phyloP scores from a whole-genome alignment of 306 rosid genomes.

The Hippophae tibetana region DNA sequence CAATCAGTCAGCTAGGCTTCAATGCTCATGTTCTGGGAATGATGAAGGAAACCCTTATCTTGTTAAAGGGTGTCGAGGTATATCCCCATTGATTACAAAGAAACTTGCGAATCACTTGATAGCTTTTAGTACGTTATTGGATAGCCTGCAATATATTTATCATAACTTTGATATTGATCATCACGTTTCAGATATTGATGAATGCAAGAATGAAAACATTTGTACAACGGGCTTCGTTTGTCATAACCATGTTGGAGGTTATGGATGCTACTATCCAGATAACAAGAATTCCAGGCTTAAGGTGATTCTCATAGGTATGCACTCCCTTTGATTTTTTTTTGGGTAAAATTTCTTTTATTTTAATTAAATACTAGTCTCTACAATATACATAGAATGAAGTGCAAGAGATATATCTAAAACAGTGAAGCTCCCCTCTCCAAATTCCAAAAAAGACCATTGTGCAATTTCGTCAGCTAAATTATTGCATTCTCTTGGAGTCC shows the following conservation, averaged over 20 bases:
- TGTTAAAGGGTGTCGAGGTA: conserved; percentile 1
- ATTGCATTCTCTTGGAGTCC: too few relatives aligned
- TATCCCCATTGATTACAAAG: not conserved
- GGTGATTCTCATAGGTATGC: not conserved
- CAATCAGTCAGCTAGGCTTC: not conserved
- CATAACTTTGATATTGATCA: not conserved
- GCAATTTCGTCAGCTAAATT: too few relatives aligned
- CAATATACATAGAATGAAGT: too few relatives aligned
- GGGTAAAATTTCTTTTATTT: too few relatives aligned
- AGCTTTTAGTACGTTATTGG: not conserved
- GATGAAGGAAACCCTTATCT: conserved; percentile 4
- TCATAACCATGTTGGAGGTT: not conserved
- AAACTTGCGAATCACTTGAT: not conserved
- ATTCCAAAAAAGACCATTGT: too few relatives aligned
- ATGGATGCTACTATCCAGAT: not conserved
- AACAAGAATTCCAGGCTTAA: not conserved
- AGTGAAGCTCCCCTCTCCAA: too few relatives aligned
- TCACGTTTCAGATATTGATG: not conserved
- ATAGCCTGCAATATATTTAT: too few relatives aligned
- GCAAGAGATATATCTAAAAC: too few relatives aligned
- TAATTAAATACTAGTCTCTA: too few relatives aligned
- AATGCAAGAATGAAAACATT: not conserved
- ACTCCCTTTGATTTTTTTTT: too few relatives aligned
- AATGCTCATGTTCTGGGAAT: not conserved
- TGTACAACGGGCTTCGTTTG: not conserved